Evolutionary conservation across 2,329 filamentous ascomycete genomes (phyloP).

Genomic region (Sporothrix globosa): DNA sequence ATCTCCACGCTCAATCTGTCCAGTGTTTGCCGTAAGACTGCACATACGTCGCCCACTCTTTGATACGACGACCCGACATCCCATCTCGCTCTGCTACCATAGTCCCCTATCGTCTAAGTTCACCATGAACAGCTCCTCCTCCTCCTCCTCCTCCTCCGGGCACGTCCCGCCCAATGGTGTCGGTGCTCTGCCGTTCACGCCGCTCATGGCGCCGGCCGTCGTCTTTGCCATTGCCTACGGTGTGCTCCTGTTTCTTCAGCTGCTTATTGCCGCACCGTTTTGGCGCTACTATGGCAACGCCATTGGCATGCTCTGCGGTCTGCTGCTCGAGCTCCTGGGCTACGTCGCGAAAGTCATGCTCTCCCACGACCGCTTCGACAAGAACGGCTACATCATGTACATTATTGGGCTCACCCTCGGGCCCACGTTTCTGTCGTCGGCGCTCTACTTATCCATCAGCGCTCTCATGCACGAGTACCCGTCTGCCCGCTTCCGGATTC

Average conservation of each 20-base stretch:
- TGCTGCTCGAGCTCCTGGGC: slow-evolving; percentile 36
- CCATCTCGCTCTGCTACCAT: no score
- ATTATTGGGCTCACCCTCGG: slow-evolving; percentile 38
- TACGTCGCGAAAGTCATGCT: slow-evolving; percentile 37
- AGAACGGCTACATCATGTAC: slow-evolving; percentile 38
- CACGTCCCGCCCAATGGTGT: slow-evolving; percentile 32
- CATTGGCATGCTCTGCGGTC: slow-evolving; percentile 36
- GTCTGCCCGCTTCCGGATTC: slow-evolving; percentile 18
- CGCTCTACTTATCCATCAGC: slow-evolving; percentile 36
- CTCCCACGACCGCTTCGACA: slow-evolving; percentile 33
- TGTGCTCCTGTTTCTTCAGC: slow-evolving; percentile 20
- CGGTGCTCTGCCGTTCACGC: slow-evolving; percentile 33
- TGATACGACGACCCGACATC: neutral
- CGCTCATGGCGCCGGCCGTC: slow-evolving; percentile 30
- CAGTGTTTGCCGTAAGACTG: no score
- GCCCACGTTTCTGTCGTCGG: slow-evolving; percentile 36
- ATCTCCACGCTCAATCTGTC: neutral
- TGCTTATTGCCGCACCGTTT: slow-evolving; percentile 28
- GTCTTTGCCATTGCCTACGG: slow-evolving; percentile 32
- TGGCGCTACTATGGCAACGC: slow-evolving; percentile 36
- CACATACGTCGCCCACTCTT: neutral
- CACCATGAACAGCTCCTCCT: neutral
- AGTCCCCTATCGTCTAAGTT: no score
- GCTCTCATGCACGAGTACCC: slow-evolving; percentile 29
- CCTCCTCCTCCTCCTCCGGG: neutral